Conservation (phyloP, 352 stramenopile genomes). For the Phytophthora citrophthora region DNA sequence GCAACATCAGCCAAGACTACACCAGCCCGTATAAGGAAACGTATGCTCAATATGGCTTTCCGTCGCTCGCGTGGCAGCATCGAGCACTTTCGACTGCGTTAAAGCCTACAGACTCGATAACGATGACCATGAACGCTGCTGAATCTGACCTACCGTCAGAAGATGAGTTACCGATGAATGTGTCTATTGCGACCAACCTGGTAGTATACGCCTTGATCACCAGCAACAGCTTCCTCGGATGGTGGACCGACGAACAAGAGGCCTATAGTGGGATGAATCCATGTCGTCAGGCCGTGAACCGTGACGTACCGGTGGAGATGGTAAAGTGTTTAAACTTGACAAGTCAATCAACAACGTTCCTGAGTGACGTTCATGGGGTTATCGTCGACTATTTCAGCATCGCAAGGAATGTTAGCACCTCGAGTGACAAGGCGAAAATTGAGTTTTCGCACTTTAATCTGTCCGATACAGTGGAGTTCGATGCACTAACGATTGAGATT, state of each 20-base stretch:
- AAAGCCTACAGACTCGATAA: not conserved
- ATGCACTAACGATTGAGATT: constrained; percentile 18
- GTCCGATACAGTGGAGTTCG: constrained; percentile 3
- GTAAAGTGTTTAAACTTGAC: constrained; percentile 8
- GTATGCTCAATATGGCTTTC: not conserved
- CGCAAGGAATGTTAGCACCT: constrained; percentile 4
- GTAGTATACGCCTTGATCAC: not conserved
- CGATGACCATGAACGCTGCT: not conserved
- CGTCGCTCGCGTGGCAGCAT: not conserved
- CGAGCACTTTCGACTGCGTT: too few species aligned
- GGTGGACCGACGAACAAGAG: too few species aligned
- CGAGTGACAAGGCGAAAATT: constrained; percentile 7
- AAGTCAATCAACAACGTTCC: not conserved
- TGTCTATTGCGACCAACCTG: not conserved
- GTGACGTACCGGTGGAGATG: too few species aligned
- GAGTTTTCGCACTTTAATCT: constrained; percentile 19
- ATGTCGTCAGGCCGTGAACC: too few species aligned
- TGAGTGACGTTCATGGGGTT: not conserved
- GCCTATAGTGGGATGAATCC: too few species aligned
- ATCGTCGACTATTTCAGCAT: constrained; percentile 17
- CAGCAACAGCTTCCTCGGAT: not conserved
- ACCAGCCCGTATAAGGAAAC: too few species aligned
- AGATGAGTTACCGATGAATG: not conserved
- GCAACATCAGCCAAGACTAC: not conserved
- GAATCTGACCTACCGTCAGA: not conserved